Conservation (phyloP, 805 yeast species). For the Lachancea waltii region DNA sequence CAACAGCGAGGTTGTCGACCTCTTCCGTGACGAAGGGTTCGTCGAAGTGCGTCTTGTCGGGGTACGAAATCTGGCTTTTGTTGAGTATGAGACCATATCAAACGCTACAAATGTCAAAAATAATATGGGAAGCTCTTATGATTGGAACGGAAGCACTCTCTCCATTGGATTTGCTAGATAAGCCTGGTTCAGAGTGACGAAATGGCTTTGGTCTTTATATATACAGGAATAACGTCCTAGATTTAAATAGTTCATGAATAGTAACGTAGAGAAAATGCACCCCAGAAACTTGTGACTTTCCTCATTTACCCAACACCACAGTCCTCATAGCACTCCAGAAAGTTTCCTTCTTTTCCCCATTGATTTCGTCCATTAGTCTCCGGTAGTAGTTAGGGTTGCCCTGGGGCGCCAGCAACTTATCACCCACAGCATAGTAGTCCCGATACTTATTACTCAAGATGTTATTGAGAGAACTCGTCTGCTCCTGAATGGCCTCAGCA, state of each 20-base stretch:
- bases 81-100: slow-evolving; percentile 60
- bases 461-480: slow-evolving; percentile 51
- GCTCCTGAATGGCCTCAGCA: slow-evolving; percentile 44
- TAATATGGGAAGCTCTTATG: slow-evolving; percentile 14
- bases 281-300: not conserved
- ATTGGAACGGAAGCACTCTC: slow-evolving; percentile 12
- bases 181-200: not conserved
- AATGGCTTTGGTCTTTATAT: not conserved
- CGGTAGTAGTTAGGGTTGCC: slow-evolving; percentile 79
- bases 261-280: not conserved
- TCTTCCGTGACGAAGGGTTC: slow-evolving; percentile 56
- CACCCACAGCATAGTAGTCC: slow-evolving; percentile 57
- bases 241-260: not conserved
- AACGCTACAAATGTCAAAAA: slow-evolving; percentile 36
- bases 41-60: slow-evolving; percentile 60
- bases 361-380: slow-evolving; percentile 61
- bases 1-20: slow-evolving; percentile 35
- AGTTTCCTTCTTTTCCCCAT: slow-evolving; percentile 64
- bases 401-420: slow-evolving; percentile 66
- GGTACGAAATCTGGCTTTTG: slow-evolving; percentile 65
- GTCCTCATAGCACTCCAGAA: slow-evolving; percentile 62
- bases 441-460: slow-evolving; percentile 55
- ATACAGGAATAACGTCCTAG: not conserved
- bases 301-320: slow-evolving; percentile 64
- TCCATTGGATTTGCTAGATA: slow-evolving; percentile 30